phyloP scores from a whole-genome alignment of 139 green algal species.

The Coelastrella sp. region DNA sequence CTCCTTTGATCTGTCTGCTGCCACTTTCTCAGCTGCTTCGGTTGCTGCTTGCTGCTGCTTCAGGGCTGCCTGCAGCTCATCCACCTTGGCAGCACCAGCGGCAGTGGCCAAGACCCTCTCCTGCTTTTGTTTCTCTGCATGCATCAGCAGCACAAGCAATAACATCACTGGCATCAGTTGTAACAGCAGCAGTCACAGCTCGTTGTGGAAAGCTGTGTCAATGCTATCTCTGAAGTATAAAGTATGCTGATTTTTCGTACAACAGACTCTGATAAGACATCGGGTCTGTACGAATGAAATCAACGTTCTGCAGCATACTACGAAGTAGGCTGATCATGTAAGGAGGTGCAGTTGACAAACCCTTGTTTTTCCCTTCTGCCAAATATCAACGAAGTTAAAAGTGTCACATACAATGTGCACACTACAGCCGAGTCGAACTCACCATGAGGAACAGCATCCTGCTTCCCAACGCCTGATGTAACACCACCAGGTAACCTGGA shows the following conservation, averaged over 20 bases:
- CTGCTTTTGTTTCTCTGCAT: background rate
- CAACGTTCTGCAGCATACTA: too few species aligned
- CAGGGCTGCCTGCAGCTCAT: background rate
- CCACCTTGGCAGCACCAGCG: background rate
- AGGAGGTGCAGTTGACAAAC: too few species aligned
- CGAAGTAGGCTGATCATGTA: too few species aligned
- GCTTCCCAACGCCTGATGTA: background rate
- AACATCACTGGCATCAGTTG: too few species aligned
- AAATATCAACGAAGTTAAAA: background rate
- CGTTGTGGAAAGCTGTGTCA: too few species aligned
- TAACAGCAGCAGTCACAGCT: too few species aligned
- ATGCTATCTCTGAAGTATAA: too few species aligned
- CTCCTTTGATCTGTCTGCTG: background rate
- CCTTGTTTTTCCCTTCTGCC: background rate
- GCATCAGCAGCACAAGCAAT: background rate
- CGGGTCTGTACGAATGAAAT: too few species aligned
- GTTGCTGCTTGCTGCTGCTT: background rate
- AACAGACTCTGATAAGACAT: too few species aligned
- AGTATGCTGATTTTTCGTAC: too few species aligned
- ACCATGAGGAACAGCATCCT: background rate
- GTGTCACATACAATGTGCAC: background rate
- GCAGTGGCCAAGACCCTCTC: background rate
- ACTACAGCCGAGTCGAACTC: background rate
- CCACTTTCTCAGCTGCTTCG: background rate
- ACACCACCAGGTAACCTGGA: background rate